Conservation (phyloP, 1,284 basidiomycete genomes). For the Ceraceosorus guamensis region DNA sequence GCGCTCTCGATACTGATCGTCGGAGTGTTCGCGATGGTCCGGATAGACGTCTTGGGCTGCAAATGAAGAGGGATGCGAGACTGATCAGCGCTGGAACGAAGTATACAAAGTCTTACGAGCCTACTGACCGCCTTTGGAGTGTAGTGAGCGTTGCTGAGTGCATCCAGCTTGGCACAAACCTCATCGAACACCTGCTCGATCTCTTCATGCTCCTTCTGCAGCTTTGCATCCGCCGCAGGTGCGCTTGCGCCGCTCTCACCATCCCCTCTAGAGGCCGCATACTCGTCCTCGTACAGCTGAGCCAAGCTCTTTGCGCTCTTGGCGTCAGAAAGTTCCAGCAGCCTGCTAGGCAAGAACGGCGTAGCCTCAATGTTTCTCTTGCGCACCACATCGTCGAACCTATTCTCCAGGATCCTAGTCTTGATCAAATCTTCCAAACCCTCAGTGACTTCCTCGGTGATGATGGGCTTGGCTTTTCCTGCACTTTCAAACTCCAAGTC, state of each 20-base stretch:
- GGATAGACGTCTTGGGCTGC: slow-evolving; percentile 85
- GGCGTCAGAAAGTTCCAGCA: slow-evolving; percentile 81
- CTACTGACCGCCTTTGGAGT: slow-evolving; percentile 76
- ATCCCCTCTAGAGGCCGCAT: slow-evolving; percentile 60
- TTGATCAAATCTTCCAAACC: slow-evolving; percentile 87
- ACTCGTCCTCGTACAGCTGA: slow-evolving; percentile 94
- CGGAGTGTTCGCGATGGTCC: slow-evolving; percentile 75
- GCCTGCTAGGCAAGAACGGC: slow-evolving; percentile 73
- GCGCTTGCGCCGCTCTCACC: slow-evolving; percentile 43
- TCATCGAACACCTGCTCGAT: slow-evolving; percentile 75
- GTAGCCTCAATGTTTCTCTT: slow-evolving; percentile 65
- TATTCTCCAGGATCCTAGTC: slow-evolving; percentile 71
- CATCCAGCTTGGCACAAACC: slow-evolving; percentile 83
- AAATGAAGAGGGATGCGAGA: neutral
- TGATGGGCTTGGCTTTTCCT: slow-evolving; percentile 75
- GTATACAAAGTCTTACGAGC: slow-evolving; percentile 9
- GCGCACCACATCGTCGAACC: slow-evolving; percentile 86
- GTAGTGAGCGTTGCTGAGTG: slow-evolving; percentile 88
- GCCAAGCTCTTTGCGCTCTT: slow-evolving; percentile 67
- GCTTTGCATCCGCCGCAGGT: slow-evolving; percentile 79
- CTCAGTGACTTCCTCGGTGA: slow-evolving; percentile 80
- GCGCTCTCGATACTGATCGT: slow-evolving; percentile 83
- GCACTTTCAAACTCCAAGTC: slow-evolving; percentile 89
- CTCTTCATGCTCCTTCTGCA: slow-evolving; percentile 80
- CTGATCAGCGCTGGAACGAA: neutral